Evolutionary conservation across 106 monocot genomes (phyloP).

Genomic region (Platanthera zijinensis): DNA sequence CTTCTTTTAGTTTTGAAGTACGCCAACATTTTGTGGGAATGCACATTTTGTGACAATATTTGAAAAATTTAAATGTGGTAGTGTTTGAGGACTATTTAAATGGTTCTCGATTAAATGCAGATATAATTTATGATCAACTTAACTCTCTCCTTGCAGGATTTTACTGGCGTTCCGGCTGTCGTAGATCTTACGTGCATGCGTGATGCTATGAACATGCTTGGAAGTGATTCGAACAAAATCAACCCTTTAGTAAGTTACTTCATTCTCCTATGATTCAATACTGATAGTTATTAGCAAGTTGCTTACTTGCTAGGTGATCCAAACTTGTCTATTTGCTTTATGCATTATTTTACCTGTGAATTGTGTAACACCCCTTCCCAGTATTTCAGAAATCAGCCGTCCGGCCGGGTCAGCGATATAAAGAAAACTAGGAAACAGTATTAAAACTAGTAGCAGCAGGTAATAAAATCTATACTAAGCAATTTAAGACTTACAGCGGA

Average conservation of each 20-base stretch:
- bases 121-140: background rate
- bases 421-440: too few species aligned
- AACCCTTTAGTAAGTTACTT: slow-evolving; percentile 67
- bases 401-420: too few species aligned
- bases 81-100: background rate
- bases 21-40: background rate
- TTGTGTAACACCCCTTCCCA: too few species aligned
- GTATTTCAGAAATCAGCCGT: too few species aligned
- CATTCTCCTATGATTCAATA: background rate
- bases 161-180: slow-evolving; percentile 91
- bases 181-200: slow-evolving; percentile 92
- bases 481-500: too few species aligned
- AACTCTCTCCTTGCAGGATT: slow-evolving; percentile 40
- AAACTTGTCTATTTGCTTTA: background rate
- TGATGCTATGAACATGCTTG: slow-evolving; percentile 83
- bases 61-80: background rate
- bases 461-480: too few species aligned
- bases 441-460: too few species aligned
- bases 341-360: background rate
- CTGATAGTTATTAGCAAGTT: background rate
- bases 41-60: background rate
- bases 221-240: slow-evolving; percentile 73
- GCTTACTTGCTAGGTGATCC: background rate
- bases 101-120: background rate
- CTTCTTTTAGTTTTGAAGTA: background rate